Conservation (phyloP, 1,284 basidiomycete species). For the Papiliotrema flavescens region DNA sequence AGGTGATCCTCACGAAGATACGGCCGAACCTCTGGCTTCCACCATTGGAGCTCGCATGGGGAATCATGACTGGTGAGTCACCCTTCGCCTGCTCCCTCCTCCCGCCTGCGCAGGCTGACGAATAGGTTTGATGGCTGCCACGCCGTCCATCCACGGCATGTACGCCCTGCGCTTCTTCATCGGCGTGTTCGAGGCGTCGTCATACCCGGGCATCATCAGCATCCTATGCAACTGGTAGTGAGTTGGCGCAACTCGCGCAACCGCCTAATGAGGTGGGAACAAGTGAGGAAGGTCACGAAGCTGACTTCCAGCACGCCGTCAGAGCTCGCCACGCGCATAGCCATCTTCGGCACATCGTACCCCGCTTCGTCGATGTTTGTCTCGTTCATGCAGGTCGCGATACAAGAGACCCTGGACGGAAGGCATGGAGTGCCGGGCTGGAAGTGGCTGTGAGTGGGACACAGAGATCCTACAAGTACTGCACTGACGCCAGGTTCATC, state of each 20-base stretch:
- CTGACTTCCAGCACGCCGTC: conserved; percentile 15
- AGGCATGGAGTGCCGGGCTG: conserved; percentile 52
- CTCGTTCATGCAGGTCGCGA: conserved; percentile 42
- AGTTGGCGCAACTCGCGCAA: neutral
- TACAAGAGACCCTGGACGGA: conserved; percentile 52
- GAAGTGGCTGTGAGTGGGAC: conserved; percentile 46
- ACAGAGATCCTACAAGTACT: neutral
- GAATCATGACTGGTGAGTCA: conserved; percentile 12
- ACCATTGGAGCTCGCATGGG: conserved; percentile 30
- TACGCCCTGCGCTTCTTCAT: conserved; percentile 39
- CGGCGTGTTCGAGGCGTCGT: conserved; percentile 31
- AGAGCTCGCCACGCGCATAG: conserved; percentile 26
- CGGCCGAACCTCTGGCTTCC: conserved; percentile 26
- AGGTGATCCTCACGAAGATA: conserved; percentile 35
- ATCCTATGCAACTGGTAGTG: conserved; percentile 24
- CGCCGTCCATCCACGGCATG: conserved; percentile 15
- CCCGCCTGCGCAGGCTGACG: conserved; percentile 10
- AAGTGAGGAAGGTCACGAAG: neutral
- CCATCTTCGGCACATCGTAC: conserved; percentile 30
- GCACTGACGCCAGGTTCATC: conserved; percentile 15
- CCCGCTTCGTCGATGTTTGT: conserved; percentile 32
- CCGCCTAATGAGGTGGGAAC: neutral
- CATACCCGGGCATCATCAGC: conserved; percentile 22
- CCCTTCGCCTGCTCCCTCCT: neutral
- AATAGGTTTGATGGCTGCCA: conserved; percentile 24